A percentile compares a stretch with the other conserved stretches of the same genome.
Conservation (phyloP, 2,329 filamentous ascomycete genomes). For the Ascochyta viciae-villosae region DNA sequence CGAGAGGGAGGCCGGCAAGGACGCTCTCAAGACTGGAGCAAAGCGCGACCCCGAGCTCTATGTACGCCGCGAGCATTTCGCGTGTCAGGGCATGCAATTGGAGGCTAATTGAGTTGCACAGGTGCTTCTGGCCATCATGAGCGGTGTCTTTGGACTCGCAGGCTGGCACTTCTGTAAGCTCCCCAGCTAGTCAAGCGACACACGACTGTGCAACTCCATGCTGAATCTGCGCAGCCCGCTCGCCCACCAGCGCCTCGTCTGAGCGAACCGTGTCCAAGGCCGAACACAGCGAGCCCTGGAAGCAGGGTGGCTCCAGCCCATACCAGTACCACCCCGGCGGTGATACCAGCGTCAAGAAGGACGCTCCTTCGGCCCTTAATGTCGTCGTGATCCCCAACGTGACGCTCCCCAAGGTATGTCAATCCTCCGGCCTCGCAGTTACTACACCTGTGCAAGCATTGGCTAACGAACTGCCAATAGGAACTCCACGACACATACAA, state of each 20-base stretch:
- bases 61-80: conserved; percentile 56
- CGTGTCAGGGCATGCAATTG: neutral
- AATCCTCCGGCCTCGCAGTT: neutral
- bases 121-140: conserved; percentile 93
- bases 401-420: conserved; percentile 75
- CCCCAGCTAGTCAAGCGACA: conserved; percentile 10
- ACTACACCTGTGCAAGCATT: conserved; percentile 3
- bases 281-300: conserved; percentile 88
- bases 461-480: conserved; percentile 53
- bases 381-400: conserved; percentile 93
- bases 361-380: conserved; percentile 95
- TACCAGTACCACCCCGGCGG: conserved; percentile 79
- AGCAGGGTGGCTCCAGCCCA: conserved; percentile 67
- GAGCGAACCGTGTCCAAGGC: conserved; percentile 79
- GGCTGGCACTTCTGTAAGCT: conserved; percentile 84
- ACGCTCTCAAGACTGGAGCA: conserved; percentile 66
- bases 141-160: conserved; percentile 82
- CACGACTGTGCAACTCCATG: conserved; percentile 2
- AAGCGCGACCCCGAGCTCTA: conserved; percentile 78
- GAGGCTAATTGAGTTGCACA: conserved; percentile 52
- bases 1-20: conserved; percentile 56
- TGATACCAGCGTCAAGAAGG: conserved; percentile 78
- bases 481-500: conserved; percentile 96
- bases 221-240: conserved; percentile 66
- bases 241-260: conserved; percentile 84